These are phyloP conservation scores for Scedosporium minutisporum DNA, from an alignment of 2,329 filamentous ascomycete genomes.

Conservation along the genomic window DNA sequence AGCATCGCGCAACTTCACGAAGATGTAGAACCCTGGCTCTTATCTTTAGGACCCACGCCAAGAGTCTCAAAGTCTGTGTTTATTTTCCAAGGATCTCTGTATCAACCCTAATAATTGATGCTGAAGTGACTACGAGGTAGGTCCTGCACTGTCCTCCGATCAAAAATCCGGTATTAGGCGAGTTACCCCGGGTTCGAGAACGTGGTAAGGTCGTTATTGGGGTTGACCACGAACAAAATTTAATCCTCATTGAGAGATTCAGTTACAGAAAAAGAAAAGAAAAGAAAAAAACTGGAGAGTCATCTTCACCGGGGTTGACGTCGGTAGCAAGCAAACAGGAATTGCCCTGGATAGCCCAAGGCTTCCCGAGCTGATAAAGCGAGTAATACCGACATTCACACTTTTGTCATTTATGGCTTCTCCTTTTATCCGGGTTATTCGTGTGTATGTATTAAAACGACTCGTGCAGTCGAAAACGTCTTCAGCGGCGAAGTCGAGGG, in stretches of 20 bases:
- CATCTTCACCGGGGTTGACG: too few relatives aligned
- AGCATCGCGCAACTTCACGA: conserved; percentile 25
- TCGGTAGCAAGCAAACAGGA: too few relatives aligned
- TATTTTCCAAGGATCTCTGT: neutral
- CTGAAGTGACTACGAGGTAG: conserved; percentile 7
- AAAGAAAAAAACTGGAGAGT: too few relatives aligned
- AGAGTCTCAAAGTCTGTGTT: conserved; percentile 28
- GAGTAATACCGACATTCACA: too few relatives aligned
- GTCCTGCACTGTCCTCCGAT: conserved; percentile 30
- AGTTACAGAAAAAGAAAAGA: too few relatives aligned
- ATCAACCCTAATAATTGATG: neutral
- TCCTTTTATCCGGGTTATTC: conserved; percentile 29
- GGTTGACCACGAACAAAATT: too few relatives aligned
- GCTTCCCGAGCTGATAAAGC: too few relatives aligned
- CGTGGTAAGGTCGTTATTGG: conserved; percentile 22
- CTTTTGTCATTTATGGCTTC: too few relatives aligned
- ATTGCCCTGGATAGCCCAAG: too few relatives aligned
- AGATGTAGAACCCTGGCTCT: conserved; percentile 28
- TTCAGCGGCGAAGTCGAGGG: conserved; percentile 20
- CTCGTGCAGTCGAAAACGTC: conserved; percentile 18
- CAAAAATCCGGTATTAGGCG: conserved; percentile 21
- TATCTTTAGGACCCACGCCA: conserved; percentile 31
- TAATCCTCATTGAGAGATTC: conserved; percentile 16
- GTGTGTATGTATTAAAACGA: conserved; percentile 19
- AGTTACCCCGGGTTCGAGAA: conserved; percentile 18